A percentile compares a stretch with the other conserved stretches of the same genome.
These are phyloP conservation scores for Pleurostoma richardsiae DNA, from an alignment of 2,329 filamentous ascomycete genomes.

Conservation along the genomic window DNA sequence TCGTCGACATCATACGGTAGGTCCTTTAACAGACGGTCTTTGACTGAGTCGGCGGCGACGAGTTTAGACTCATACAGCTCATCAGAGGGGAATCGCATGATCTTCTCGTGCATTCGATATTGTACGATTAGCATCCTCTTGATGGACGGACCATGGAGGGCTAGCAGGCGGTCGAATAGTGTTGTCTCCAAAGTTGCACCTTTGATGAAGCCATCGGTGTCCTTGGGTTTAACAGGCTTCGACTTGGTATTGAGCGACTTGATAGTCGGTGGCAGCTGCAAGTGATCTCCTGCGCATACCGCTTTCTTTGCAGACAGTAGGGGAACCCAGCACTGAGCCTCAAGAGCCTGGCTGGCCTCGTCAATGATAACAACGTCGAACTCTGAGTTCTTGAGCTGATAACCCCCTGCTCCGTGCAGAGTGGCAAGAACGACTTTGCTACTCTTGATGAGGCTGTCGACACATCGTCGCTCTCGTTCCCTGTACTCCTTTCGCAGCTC, in stretches of 20 bases:
- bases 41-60: constrained; percentile 75
- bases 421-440: constrained; percentile 91
- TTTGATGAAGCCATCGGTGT: constrained; percentile 31
- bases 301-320: constrained; percentile 76
- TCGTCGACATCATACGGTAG: constrained; percentile 72
- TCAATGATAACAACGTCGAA: constrained; percentile 97
- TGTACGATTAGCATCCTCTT: constrained; percentile 96
- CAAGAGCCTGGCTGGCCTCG: constrained; percentile 90
- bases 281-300: constrained; percentile 87
- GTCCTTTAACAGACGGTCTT: constrained; percentile 67
- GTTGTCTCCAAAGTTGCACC: constrained; percentile 75
- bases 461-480: constrained; percentile 76
- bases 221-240: constrained; percentile 20
- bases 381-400: constrained; percentile 69
- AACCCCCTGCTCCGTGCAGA: constrained; percentile 84
- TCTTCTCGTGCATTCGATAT: constrained; percentile 95
- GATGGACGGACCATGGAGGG: constrained; percentile 73
- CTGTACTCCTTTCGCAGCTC: constrained; percentile 85
- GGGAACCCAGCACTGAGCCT: constrained; percentile 96
- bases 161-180: constrained; percentile 82
- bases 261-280: constrained; percentile 91
- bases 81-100: constrained; percentile 91
- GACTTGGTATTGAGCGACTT: constrained; percentile 64
- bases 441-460: constrained; percentile 65
- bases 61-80: constrained; percentile 82